A percentile compares a stretch with the other conserved stretches of the same genome.
Conservation (phyloP, 2,329 filamentous ascomycete species). For the Verticillium nonalfalfae region DNA sequence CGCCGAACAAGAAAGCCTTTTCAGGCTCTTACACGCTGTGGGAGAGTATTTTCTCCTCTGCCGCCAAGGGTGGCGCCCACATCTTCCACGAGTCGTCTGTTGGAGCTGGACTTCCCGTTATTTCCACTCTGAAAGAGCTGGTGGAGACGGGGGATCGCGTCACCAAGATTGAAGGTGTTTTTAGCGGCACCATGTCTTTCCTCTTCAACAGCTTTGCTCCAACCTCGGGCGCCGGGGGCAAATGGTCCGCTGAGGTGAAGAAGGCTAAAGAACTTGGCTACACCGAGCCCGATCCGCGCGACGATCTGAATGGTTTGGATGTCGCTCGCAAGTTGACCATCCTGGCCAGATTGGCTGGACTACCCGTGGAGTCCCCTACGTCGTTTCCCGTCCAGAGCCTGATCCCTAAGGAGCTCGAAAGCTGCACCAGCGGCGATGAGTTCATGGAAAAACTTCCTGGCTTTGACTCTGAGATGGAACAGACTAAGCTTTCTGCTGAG, state of each 20-base stretch:
- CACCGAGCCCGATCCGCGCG: slow-evolving; percentile 81
- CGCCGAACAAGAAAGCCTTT: slow-evolving; percentile 98
- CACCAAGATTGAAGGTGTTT: slow-evolving; percentile 90
- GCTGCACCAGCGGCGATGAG: slow-evolving; percentile 69
- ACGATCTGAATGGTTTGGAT: slow-evolving; percentile 81
- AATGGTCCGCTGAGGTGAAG: slow-evolving; percentile 86
- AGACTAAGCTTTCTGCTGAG: slow-evolving; percentile 77
- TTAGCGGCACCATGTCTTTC: slow-evolving; percentile 97
- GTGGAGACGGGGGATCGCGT: slow-evolving; percentile 89
- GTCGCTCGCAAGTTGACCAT: slow-evolving; percentile 97
- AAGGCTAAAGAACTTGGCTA: slow-evolving; percentile 92
- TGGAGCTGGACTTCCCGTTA: slow-evolving; percentile 85
- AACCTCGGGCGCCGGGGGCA: slow-evolving; percentile 64
- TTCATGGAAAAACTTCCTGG: slow-evolving; percentile 75
- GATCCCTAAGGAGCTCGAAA: slow-evolving; percentile 82
- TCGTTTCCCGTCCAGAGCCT: slow-evolving; percentile 91
- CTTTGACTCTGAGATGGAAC: slow-evolving; percentile 87
- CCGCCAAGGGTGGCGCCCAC: slow-evolving; percentile 65
- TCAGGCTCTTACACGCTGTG: slow-evolving; percentile 75
- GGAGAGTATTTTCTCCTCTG: slow-evolving; percentile 77
- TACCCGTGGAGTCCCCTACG: slow-evolving; percentile 76
- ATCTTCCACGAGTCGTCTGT: slow-evolving; percentile 95
- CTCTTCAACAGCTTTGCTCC: slow-evolving; percentile 97
- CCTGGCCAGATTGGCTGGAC: slow-evolving; percentile 75
- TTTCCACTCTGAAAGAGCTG: slow-evolving; percentile 91